Base-by-base conservation (phyloP, 2,329 filamentous ascomycete genomes). In the Epicoccum sorghinum region DNA sequence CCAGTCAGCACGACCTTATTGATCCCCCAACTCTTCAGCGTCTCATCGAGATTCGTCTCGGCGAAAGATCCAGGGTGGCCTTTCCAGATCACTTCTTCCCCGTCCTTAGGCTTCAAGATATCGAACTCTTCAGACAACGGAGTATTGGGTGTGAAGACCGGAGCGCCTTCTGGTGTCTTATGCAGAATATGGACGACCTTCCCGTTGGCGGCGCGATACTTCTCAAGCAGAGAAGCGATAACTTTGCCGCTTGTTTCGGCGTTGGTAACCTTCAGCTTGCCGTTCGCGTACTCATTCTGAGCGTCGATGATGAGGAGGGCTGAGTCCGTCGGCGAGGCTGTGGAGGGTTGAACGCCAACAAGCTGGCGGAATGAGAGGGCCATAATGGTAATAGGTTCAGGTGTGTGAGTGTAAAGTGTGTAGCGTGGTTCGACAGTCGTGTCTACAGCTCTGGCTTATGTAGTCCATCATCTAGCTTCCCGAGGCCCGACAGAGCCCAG, bases 231-330 rank as follows among this genome's bases (percentile, higher is more conserved):
- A 0, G 72, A 65, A 0, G 79, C 73, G 51, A 89, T 89, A 8
- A 77, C 81, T 25, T 79, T 78, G 55, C 85, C 81, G 4, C 82
- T 83, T 3, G 75, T 53, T 0, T 75, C 64, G 2, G 86, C 78
- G 52, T 86, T 79, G 45, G 77, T 72, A 36, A 85, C 82, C 14
- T 80, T 78, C 0, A 89, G 79, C 6, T 78, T 73, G 44, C 86
- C 86, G 4, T 77, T 70, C 7, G 81, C 82, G 59, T 86, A 89
- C 74, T 89, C 87, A 66, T 88, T 88, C 65, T 89, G 87, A 1
- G 86, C 86, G 66, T 89, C 86, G 67, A 89, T 86, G 71, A 89
- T 88, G 64, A 89, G 73, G 38, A 89, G 79, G 1, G 81, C 81
- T 59, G 81, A 84, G 73, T 88, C 84, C 39, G 71, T 67, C 2